Percentiles rank a stretch among this genome's conserved stretches.
Evolutionary conservation across 179 eudicot species (phyloP).

Genomic region (Camellia oleifera): DNA sequence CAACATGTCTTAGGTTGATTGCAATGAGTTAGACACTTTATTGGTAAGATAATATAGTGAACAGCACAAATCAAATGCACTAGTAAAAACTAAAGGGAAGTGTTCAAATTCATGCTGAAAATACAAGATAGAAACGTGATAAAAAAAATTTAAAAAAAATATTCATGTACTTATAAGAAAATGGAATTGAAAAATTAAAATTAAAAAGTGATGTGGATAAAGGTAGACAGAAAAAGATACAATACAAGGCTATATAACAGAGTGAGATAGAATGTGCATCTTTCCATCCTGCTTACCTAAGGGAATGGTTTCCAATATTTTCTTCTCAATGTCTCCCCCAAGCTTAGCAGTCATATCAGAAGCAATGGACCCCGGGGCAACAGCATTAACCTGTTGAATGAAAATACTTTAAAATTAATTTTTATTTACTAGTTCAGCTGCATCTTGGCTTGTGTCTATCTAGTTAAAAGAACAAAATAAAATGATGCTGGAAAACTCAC

Average conservation of each 20-base stretch:
- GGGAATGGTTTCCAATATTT: constrained; percentile 62
- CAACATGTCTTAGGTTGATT: too few species aligned
- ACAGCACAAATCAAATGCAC: too few species aligned
- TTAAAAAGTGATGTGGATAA: too few species aligned
- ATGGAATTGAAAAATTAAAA: too few species aligned
- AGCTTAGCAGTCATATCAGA: constrained; percentile 93
- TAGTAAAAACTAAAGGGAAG: too few species aligned
- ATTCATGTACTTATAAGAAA: too few species aligned
- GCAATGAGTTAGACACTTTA: too few species aligned
- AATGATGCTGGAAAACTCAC: constrained; percentile 34
- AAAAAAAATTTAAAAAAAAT: too few species aligned
- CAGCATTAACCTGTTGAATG: constrained; percentile 52
- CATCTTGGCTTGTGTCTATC: not conserved
- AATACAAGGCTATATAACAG: not conserved
- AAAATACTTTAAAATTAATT: not conserved
- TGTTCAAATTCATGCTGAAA: too few species aligned
- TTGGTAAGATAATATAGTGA: too few species aligned
- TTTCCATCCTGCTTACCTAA: constrained; percentile 47
- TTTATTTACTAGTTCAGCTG: not conserved
- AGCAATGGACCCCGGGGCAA: constrained; percentile 91
- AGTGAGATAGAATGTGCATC: not conserved
- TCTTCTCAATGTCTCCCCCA: constrained; percentile 68
- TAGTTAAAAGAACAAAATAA: not conserved
- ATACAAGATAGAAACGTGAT: too few species aligned
- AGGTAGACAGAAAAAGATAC: too few species aligned